These are phyloP conservation scores for Solidago caesia DNA, from an alignment of 129 eudicot genomes.

Conservation along the genomic window DNA sequence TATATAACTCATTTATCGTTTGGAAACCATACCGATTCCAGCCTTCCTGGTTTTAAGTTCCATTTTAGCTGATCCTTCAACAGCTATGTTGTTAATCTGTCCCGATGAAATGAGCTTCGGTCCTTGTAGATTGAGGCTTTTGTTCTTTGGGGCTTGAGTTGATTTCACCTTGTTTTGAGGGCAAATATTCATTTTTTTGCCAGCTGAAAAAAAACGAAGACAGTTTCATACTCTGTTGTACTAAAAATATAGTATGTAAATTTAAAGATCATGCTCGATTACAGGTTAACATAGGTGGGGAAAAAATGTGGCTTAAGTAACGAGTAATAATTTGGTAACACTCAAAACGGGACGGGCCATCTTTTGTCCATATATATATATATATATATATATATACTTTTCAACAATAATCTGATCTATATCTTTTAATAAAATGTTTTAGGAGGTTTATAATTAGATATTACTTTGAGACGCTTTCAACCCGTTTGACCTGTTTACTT, in stretches of 20 bases:
- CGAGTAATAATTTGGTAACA: background rate
- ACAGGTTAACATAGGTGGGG: background rate
- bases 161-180: conserved; percentile 44
- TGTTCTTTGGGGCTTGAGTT: conserved; percentile 28
- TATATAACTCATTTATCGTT: background rate
- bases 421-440: background rate
- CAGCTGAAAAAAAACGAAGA: conserved; percentile 43
- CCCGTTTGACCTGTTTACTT: background rate
- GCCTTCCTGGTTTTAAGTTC: conserved; percentile 37
- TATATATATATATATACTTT: too few relatives aligned
- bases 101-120: conserved; percentile 33
- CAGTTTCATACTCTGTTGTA: conserved; percentile 12
- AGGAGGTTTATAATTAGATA: too few relatives aligned
- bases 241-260: conserved; percentile 10
- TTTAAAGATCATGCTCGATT: background rate
- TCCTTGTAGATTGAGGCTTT: conserved; percentile 30
- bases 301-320: background rate
- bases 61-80: conserved; percentile 24
- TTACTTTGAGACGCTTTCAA: too few relatives aligned
- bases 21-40: conserved; percentile 33
- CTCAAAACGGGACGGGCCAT: background rate
- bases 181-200: conserved; percentile 32
- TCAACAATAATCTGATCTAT: conserved; percentile 5
- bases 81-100: conserved; percentile 27
- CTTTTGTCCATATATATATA: too few relatives aligned